Base-by-base conservation (phyloP, 2,329 filamentous ascomycete species). In the Zasmidium angulare region DNA sequence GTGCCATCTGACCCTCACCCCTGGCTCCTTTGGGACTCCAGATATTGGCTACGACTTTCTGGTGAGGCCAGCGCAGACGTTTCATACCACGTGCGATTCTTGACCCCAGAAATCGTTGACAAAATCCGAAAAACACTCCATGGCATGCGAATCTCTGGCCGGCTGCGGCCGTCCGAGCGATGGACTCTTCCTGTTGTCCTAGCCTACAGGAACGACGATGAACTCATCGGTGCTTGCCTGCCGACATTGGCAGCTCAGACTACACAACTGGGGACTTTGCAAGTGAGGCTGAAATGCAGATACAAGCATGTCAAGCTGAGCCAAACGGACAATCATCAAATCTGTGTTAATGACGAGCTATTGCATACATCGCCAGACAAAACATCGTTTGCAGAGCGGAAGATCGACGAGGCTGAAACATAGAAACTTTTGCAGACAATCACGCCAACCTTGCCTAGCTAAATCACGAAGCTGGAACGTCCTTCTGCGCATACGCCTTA, bases 31-130 rank as follows among this genome's bases (percentile, higher is more conserved):
- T 86, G 82, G 76, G 83, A 86, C 65, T 76, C 78, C 50, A 76
- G 84, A 20, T 85, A 76, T 69, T 86, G 84, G 84, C 74, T 86
- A 51, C 77, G 75, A 1, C 56, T 85, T 11, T 66, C 70, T 24
- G 26, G 14, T n/a, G 9, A 22, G 12, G 24, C 26, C 4, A 29
- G 4, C 26, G 6, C 26, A 9, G n/a, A 29, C n/a, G 4, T 14
- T 29, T 43, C 19, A n/a, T 21, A 11, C 26, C 6, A 29, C 4
- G 26, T 29, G 11, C 26, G 26, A 4, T 29, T 29, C 11, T 11
- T 29, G 6, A 29, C 26, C 6, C 26, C 26, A 6, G 11, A 29
- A 29, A 4, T 29, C 26, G 26, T 29, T 4, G 26, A 40, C n/a
- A 10, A 6, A 20, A 10, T 36, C 20, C 31, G 26, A 40, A 19